Conservation (phyloP, 2,329 filamentous ascomycete species). For the Bipolaris sorokiniana region DNA sequence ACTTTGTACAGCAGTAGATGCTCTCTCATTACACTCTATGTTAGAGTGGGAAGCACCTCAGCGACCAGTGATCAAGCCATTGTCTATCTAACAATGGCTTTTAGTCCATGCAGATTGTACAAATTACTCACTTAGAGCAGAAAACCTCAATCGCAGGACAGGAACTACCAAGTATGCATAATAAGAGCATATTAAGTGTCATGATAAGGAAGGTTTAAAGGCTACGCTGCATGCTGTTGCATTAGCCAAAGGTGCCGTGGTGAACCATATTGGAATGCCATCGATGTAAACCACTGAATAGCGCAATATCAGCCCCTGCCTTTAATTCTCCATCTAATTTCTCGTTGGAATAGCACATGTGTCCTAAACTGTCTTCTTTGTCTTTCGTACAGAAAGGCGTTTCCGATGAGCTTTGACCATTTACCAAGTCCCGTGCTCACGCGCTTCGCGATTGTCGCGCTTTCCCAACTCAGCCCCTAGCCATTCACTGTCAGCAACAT, state of each 20-base stretch:
- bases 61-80: neutral
- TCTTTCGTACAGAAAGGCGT: too few species aligned
- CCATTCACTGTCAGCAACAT: constrained; percentile 12
- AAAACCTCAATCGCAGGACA: neutral
- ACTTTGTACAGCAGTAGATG: neutral
- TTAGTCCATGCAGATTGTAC: neutral
- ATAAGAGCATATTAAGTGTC: too few species aligned
- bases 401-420: constrained; percentile 10
- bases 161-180: neutral
- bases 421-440: constrained; percentile 37
- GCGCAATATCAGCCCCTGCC: neutral
- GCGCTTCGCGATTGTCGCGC: constrained; percentile 32
- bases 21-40: too few species aligned
- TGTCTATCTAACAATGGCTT: neutral
- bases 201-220: neutral
- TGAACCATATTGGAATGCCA: neutral
- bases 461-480: constrained; percentile 16
- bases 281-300: neutral
- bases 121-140: neutral
- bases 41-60: neutral
- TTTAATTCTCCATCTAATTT: neutral
- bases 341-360: too few species aligned
- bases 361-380: too few species aligned
- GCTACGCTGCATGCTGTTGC: neutral
- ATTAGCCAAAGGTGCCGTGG: neutral